Evolutionary conservation across 495 filamentous ascomycete genomes (phyloP).

Genomic region (Neurospora sp.): DNA sequence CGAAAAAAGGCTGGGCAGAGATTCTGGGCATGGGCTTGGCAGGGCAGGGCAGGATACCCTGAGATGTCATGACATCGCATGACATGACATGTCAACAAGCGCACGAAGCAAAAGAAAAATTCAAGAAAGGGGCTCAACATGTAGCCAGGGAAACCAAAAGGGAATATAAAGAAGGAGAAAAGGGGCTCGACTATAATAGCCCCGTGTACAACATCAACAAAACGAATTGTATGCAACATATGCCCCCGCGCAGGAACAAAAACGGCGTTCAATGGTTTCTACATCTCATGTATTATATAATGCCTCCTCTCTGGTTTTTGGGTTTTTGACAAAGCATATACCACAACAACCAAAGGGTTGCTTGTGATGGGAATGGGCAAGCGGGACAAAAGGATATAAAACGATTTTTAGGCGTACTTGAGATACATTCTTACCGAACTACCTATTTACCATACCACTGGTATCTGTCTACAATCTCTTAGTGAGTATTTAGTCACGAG

Average conservation of each 20-base stretch:
- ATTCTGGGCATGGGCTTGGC: not conserved
- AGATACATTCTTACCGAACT: not conserved
- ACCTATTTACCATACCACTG: not conserved
- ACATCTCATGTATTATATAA: not conserved
- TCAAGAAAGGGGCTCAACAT: not conserved
- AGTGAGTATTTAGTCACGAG: not conserved
- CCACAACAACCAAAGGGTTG: not conserved
- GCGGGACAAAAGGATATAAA: not conserved
- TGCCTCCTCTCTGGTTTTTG: not conserved
- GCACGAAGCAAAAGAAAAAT: not conserved
- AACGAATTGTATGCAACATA: not conserved
- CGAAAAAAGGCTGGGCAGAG: conserved; percentile 1
- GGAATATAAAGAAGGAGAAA: not conserved
- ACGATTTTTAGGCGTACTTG: not conserved
- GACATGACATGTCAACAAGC: not conserved
- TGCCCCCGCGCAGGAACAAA: not conserved
- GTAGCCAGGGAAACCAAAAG: not conserved
- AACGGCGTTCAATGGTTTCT: not conserved
- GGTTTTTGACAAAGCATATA: not conserved
- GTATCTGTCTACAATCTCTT: not conserved
- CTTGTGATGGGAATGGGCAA: not conserved
- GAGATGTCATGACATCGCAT: not conserved
- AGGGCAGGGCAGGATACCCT: not conserved
- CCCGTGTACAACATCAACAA: not conserved
- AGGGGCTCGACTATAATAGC: not conserved